Conservation (phyloP, 257 asterid species). For the Euphrasia confusa region DNA sequence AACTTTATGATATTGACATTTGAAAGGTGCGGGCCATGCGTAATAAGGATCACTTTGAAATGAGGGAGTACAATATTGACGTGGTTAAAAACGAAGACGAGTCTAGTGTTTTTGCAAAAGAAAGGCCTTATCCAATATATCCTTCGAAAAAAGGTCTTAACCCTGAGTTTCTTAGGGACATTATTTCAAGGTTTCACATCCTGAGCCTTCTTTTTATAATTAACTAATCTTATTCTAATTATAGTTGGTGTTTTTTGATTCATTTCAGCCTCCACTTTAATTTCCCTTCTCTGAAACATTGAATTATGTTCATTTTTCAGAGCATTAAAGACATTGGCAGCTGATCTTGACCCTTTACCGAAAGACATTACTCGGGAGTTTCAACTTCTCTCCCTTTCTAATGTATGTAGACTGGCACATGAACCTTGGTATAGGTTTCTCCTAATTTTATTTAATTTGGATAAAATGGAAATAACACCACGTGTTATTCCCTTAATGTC, state of each 20-base stretch:
- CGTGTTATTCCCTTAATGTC: background rate
- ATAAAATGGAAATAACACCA: background rate
- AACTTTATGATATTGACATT: constrained; percentile 27
- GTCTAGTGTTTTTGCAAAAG: constrained; percentile 52
- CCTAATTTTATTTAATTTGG: background rate
- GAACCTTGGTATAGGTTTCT: background rate
- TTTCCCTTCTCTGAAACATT: constrained; percentile 25
- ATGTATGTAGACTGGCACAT: constrained; percentile 48
- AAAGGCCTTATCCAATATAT: constrained; percentile 90
- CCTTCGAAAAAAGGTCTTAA: constrained; percentile 89
- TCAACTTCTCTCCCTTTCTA: constrained; percentile 59
- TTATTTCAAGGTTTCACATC: constrained; percentile 63
- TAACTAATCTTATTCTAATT: constrained; percentile 14
- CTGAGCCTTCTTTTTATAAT: constrained; percentile 18
- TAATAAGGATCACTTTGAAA: constrained; percentile 72
- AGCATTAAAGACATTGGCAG: constrained; percentile 62
- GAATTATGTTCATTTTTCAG: constrained; percentile 39
- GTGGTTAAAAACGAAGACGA: constrained; percentile 59
- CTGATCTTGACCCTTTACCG: constrained; percentile 81
- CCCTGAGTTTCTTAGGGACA: constrained; percentile 66
- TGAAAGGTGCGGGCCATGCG: constrained; percentile 65
- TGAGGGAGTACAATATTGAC: constrained; percentile 83
- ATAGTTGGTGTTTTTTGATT: constrained; percentile 9
- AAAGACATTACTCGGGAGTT: constrained; percentile 52
- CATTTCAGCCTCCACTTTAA: constrained; percentile 8